Base-by-base conservation (phyloP, 2,329 filamentous ascomycete genomes). In the Botrytis aclada region DNA sequence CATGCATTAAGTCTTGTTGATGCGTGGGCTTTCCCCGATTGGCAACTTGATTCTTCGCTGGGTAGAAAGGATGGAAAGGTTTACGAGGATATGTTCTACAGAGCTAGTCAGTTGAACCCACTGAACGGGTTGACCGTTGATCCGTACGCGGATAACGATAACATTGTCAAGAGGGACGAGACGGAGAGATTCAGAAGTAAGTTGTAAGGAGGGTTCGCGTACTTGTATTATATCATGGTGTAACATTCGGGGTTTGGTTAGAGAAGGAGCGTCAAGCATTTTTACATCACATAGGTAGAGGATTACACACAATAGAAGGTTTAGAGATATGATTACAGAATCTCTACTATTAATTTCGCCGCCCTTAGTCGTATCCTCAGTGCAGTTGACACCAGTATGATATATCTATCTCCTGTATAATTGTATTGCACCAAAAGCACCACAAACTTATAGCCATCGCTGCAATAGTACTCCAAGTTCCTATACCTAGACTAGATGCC, bases 1-100 rank as follows among this genome's bases (percentile, higher is more conserved):
- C 92, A 94, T 79, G 91, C 92, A 0, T 86, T 94, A 22, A 82
- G 88, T 18, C 83, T 94, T 18, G 92, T 93, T 0, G 92, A 94
- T 78, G 84, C 90, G 0, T 94, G 92, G 92, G 88, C 88, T 74
- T 93, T 94, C 82, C 89, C 92, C 1, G 92, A 94, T 80, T 94
- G 90, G 90, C 90, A 93, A 77, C 86, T 94, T 3, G 92, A 94
- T 80, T 90, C 88, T 77, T 89, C 88, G 73, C 81, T 94, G 56
- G 92, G 92, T 1, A 85, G 91, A 2, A 88, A 87, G 61, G 92
- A 94, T 74, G 92, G 92, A 32, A 90, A 91, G 78, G 92, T 94
- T 1, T 94, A 94, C 77, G 90, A 93, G 80, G 92, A 94, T 77
- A 85, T 94, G 84, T 94, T 94, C 83, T 84, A 89, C 78, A 84